Evolutionary conservation across 129 eudicot genomes (phyloP), one percentile per base, ranked within the genome.

Genomic region (sunflower (Helianthus annuus)): DNA sequence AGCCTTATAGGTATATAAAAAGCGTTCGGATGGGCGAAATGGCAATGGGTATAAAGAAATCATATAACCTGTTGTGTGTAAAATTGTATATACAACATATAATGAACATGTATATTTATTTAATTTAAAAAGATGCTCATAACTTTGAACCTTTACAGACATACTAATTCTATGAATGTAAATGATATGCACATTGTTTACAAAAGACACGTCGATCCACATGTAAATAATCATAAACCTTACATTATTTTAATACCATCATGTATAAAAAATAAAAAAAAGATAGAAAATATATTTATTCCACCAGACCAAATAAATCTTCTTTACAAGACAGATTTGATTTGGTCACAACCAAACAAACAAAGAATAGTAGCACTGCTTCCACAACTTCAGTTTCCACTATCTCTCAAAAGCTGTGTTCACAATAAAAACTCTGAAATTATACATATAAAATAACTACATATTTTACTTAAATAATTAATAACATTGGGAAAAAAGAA

Each of bases 401-500:
- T 62, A 67, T 64, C 29, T 64, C 83, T 85, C 45, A 78, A 85
- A 85, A 85, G 86, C 48, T 65, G 80, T 17, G 74, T 72, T 59
- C 76, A 69, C 80, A 54, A 58, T 70, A 34, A 32, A 67, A 75
- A 45, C 55, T 2, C 52, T 19, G 14, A 63, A 32, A 57, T 58
- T 32, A 7, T 7, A 58, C 46, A 32, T 27, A 16, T 53, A 52
- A 15, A 44, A 14, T 48, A 78, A 36, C 48, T 29, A 66, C 73
- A 56, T 8, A 10, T 64, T 34, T 57, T 38, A 42, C 46, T 60
- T 17, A 10, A 57, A 55, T 38, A 39, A 14, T 3, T 12, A 67
- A 67, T 32, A 72, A 29, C 49, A 72, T 72, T 4, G 48, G 16
- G 16, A 54, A 64, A 64, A 38, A 56, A 39, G 60, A 66, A 55